Conservation (phyloP, 352 stramenopile genomes). For the Pythium myriotylum region DNA sequence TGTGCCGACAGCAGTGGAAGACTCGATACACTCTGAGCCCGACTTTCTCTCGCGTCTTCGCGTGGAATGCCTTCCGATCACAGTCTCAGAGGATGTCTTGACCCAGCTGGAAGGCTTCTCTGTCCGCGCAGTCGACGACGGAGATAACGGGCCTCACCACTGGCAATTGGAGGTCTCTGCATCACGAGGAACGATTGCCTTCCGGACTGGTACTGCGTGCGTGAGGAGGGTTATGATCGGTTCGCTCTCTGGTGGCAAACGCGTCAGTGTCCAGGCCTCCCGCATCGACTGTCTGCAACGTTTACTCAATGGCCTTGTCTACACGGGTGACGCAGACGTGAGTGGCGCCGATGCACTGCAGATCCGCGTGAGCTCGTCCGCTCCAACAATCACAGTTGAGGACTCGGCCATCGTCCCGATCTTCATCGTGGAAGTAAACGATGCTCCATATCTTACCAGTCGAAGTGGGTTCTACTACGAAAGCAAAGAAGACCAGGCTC, state of each 20-base stretch:
- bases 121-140: slow-evolving; percentile 39
- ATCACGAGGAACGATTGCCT: neutral
- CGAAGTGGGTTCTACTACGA: slow-evolving; percentile 44
- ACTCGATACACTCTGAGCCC: slow-evolving; percentile 31
- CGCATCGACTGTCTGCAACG: slow-evolving; percentile 39
- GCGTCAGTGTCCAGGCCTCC: slow-evolving; percentile 1
- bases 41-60: slow-evolving; percentile 52
- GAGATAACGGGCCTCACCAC: neutral
- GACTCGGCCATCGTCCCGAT: slow-evolving; percentile 48
- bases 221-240: neutral
- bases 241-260: neutral
- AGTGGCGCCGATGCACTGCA: slow-evolving; percentile 47
- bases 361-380: slow-evolving; percentile 40
- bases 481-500: slow-evolving; percentile 51
- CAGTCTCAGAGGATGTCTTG: slow-evolving; percentile 45
- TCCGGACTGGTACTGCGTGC: slow-evolving; percentile 5
- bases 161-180: slow-evolving; percentile 20
- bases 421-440: slow-evolving; percentile 57
- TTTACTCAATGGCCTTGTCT: slow-evolving; percentile 38
- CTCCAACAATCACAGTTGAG: neutral
- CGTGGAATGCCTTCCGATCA: slow-evolving; percentile 44
- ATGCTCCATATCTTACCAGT: slow-evolving; percentile 60
- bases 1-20: slow-evolving; percentile 30
- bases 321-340: slow-evolving; percentile 44
- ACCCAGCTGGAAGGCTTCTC: slow-evolving; percentile 38